A percentile compares a stretch with the other conserved stretches of the same genome.
phyloP scores from a whole-genome alignment of 495 filamentous ascomycete genomes.

The Clohesyomyces aquaticus region DNA sequence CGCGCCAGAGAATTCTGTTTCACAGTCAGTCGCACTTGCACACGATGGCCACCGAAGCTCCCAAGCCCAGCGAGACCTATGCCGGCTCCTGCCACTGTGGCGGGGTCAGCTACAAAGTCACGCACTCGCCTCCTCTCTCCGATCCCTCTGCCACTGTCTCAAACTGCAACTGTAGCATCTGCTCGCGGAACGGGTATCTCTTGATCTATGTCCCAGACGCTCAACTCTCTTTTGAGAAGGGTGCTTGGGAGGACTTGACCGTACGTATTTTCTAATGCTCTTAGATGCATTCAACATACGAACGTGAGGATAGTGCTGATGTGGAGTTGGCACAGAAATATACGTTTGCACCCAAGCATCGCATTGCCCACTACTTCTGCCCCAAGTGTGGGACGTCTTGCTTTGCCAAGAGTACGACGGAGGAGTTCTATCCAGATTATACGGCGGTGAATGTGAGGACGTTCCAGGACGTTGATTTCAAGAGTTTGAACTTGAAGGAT shows the following conservation, averaged over 20 bases:
- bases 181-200: conserved; percentile 51
- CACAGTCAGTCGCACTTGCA: background rate
- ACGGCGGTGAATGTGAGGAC: conserved; percentile 48
- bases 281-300: background rate
- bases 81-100: conserved; percentile 49
- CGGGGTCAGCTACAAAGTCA: conserved; percentile 42
- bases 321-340: conserved; percentile 40
- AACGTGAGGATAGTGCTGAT: background rate
- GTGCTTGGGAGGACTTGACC: conserved; percentile 33
- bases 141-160: conserved; percentile 40
- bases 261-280: conserved; percentile 1
- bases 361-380: conserved; percentile 50
- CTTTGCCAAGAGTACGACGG: conserved; percentile 37
- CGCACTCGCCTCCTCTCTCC: conserved; percentile 39
- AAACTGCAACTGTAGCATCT: conserved; percentile 51
- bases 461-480: conserved; percentile 30
- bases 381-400: conserved; percentile 48
- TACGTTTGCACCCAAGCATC: conserved; percentile 44
- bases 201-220: conserved; percentile 45
- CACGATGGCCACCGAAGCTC: background rate
- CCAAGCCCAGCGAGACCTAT: conserved; percentile 38
- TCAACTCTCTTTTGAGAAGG: conserved; percentile 39
- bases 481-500: conserved; percentile 28
- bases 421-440: conserved; percentile 27
- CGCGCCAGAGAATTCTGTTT: background rate